Base-by-base conservation (phyloP, 768 basidiomycete genomes). In the Suillus decipiens region DNA sequence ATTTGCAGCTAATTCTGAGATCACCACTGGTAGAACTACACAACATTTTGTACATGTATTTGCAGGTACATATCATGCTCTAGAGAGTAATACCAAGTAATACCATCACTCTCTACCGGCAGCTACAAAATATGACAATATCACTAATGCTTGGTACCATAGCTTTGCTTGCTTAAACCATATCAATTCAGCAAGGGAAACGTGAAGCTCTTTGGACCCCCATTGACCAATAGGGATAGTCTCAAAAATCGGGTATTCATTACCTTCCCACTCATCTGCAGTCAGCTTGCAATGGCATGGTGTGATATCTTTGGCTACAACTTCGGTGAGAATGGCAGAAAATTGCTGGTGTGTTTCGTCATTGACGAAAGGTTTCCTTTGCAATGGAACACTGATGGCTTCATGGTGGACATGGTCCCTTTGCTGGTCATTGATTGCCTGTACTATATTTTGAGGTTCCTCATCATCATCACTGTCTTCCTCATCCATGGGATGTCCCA, bases 191-290 rank as follows among this genome's bases (percentile, higher is more conserved):
- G 45, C 60, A 47, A 66, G 67, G 0, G 33, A 62, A 0, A 68
- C 39, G 0, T 60, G 31, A 1, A 69, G 22, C 22, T 66, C 39
- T 15, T 64, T 68, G 3, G 54, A 55, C 37, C 24, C 19, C 19
- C 6, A 9, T 1, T 15, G 12, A 8, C 69, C 65, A 6, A 63
- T 1, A 2, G 5, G 1, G n/a, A 70, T 68, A 1, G 59, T 61
- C 39, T 70, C 65, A 22, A 59, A 63, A 10, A 50, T 5, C 0
- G 63, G 67, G 36, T 71, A 71, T 7, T 45, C 42, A 0, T 56
- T 62, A 0, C n/a, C n/a, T 14, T 2, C 69, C 71, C 69, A 70
- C 54, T 73, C 70, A 3, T 28, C 37, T 17, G 63, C 51, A 4
- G 59, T 59, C 11, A 72, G 51, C 2, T 66, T 59, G 53, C 68